Evolutionary conservation across 1,139 yeast species (phyloP).

Genomic region (Magnusiomyces suaveolens): DNA sequence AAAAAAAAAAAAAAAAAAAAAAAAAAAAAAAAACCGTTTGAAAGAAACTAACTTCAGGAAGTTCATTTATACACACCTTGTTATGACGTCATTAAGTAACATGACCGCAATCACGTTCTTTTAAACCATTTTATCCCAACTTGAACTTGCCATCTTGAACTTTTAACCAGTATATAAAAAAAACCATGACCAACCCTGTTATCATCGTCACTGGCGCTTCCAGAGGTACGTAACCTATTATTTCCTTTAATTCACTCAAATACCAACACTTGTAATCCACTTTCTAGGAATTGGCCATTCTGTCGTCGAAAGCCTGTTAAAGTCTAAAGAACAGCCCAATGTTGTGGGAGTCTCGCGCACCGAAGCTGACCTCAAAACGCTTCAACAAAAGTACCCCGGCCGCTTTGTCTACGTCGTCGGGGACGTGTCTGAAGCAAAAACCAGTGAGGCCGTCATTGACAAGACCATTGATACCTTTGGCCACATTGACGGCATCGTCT

Average conservation of each 20-base stretch:
- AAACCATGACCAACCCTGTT: slow-evolving; percentile 25
- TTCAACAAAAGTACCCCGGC: slow-evolving; percentile 24
- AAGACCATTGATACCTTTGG: slow-evolving; percentile 48
- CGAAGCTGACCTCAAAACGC: slow-evolving; percentile 37
- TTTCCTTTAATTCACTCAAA: background rate
- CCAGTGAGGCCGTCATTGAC: slow-evolving; percentile 38
- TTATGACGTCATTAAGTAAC: too few species aligned
- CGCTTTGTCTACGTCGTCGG: slow-evolving; percentile 38
- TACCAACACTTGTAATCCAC: background rate
- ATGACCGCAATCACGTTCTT: background rate
- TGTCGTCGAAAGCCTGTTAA: slow-evolving; percentile 47
- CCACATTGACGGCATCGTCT: slow-evolving; percentile 56
- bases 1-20: too few species aligned
- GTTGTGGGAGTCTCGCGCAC: slow-evolving; percentile 72
- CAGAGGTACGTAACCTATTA: slow-evolving; percentile 31
- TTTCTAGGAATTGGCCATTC: slow-evolving; percentile 66
- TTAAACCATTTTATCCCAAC: background rate
- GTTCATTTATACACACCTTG: too few species aligned
- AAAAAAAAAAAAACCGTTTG: too few species aligned
- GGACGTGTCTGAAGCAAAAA: slow-evolving; percentile 46
- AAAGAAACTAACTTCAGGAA: too few species aligned
- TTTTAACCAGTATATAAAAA: background rate
- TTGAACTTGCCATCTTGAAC: background rate
- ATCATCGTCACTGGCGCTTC: slow-evolving; percentile 65
- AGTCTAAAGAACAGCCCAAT: slow-evolving; percentile 30